phyloP scores from a whole-genome alignment of 345 rosid genomes.

The Lenwebbia sp. region DNA sequence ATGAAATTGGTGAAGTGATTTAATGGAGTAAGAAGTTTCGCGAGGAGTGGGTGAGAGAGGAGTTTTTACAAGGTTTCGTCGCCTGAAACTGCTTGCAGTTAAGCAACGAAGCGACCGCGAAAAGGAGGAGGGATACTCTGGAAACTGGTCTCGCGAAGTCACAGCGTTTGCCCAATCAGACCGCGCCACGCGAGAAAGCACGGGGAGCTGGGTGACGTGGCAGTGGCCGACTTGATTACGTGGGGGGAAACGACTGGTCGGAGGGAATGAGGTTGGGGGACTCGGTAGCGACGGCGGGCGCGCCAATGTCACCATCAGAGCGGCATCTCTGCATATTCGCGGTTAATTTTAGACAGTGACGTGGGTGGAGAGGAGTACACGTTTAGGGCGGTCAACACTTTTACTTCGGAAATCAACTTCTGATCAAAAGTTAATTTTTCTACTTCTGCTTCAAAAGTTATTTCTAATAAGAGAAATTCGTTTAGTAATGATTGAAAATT shows the following conservation, averaged over 20 bases:
- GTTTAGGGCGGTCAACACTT: no score
- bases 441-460: no score
- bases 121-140: not conserved
- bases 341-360: not conserved
- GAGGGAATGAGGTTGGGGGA: not conserved
- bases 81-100: not conserved
- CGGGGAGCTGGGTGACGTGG: not conserved
- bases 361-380: not conserved
- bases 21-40: not conserved
- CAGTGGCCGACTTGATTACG: not conserved
- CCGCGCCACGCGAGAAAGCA: not conserved
- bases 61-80: not conserved
- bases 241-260: not conserved
- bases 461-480: no score
- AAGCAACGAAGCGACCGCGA: not conserved
- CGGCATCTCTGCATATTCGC: not conserved
- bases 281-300: not conserved
- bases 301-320: not conserved
- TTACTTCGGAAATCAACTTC: no score
- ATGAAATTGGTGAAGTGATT: not conserved
- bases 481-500: no score
- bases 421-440: no score
- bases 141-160: not conserved
- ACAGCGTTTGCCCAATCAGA: not conserved
- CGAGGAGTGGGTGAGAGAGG: not conserved